Percentiles rank a stretch among this genome's conserved stretches.
Conservation (phyloP, 1,284 basidiomycete species). For the Papiliotrema terrestris region DNA sequence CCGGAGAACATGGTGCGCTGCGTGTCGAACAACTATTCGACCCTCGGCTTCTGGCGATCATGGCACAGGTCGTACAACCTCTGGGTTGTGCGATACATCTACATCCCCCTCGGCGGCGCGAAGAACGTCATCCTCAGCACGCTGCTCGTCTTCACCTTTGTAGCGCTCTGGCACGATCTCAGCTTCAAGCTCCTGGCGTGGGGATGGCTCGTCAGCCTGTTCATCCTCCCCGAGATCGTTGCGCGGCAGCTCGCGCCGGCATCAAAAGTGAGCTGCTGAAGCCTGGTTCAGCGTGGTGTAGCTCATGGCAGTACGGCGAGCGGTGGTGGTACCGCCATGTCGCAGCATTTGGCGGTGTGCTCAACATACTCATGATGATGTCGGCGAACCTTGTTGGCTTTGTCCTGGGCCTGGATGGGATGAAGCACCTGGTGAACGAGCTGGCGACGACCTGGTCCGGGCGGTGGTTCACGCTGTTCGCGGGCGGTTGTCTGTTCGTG, state of each 20-base stretch:
- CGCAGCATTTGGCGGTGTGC: slow-evolving; percentile 75
- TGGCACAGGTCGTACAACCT: slow-evolving; percentile 98
- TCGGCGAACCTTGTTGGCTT: slow-evolving; percentile 92
- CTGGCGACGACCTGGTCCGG: slow-evolving; percentile 67
- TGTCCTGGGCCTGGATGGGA: slow-evolving; percentile 83
- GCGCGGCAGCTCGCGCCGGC: slow-evolving; percentile 61
- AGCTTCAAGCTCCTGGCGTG: slow-evolving; percentile 84
- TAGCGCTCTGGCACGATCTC: slow-evolving; percentile 98
- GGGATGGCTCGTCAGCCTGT: slow-evolving; percentile 93
- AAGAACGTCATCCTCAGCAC: slow-evolving; percentile 64
- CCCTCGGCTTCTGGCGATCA: slow-evolving; percentile 87
- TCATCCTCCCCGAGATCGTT: slow-evolving; percentile 81
- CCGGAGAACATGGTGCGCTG: slow-evolving; percentile 99
- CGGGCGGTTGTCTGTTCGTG: slow-evolving; percentile 69
- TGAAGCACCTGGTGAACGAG: slow-evolving; percentile 64
- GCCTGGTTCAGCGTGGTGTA: no score
- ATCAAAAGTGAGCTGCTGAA: slow-evolving; percentile 56
- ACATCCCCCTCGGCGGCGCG: slow-evolving; percentile 83
- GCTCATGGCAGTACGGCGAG: slow-evolving; percentile 59
- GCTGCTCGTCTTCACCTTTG: slow-evolving; percentile 87
- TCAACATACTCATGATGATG: slow-evolving; percentile 89
- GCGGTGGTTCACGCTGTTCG: slow-evolving; percentile 61
- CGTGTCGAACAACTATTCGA: slow-evolving; percentile 97
- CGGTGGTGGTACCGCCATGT: slow-evolving; percentile 80
- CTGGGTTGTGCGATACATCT: slow-evolving; percentile 94